Evolutionary conservation across 306 rosid genomes (phyloP), one percentile per base, ranked within the genome.

Genomic region (Prunus davidiana): DNA sequence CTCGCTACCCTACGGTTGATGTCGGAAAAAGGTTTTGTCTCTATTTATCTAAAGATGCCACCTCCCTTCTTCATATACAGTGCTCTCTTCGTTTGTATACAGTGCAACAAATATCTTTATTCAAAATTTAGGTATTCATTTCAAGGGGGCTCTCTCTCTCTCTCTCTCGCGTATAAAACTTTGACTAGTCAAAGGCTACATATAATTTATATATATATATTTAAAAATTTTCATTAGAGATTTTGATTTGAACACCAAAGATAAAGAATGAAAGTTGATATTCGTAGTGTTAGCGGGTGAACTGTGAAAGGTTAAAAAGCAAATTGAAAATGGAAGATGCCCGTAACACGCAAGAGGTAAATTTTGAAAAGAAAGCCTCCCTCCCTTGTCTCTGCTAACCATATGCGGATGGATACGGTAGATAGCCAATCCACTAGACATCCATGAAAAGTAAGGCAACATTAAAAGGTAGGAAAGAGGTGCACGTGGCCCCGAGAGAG

Each of bases 401-500:
- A 13, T 12, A 49, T 12, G 52, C 5, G 62, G 19, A 4, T 25
- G 64, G 13, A 24, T 22, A 12, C 20, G 2, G 22, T 16, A 43
- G 51, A 43, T 69, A 69, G 50, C 68, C 73, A 41, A 77, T 43
- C 72, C 47, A 50, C 67, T 57, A 74, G 68, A 84, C 80, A 82
- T 7, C 43, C 43, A 38, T 38, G 71, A 78, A 82, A 78, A 61
- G 56, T 74, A 6, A 74, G 85, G 47, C 19, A 74, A 50, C 90
- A 74, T 84, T 75, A 69, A 84, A 83, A 88, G 84, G 78, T 67
- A 73, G 78, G 81, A 81, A 76, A 68, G 72, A 79, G 78, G 69
- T 55, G 82, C 75, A 84, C 65, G 87, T 84, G 93, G 93, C 79
- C 87, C 87, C 83, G 12, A 55, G 8, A 51, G 4, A 12, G 6